Evolutionary conservation across 495 filamentous ascomycete species (phyloP).

Genomic region (Podospora appendiculata): DNA sequence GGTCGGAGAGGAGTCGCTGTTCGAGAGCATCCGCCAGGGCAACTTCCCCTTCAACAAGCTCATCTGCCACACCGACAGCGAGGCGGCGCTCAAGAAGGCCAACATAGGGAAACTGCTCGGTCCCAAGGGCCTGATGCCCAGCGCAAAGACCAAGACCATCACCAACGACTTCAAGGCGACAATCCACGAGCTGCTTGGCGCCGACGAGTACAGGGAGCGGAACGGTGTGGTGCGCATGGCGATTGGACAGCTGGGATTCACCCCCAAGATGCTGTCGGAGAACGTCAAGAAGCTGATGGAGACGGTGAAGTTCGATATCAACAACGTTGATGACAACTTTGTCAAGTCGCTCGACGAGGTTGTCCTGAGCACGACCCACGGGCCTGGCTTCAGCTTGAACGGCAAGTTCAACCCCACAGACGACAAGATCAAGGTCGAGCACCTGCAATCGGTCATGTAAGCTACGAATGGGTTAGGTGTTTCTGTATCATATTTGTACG

Average conservation of each 20-base stretch:
- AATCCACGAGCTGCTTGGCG: constrained; percentile 73
- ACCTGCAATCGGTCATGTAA: constrained; percentile 46
- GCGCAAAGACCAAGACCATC: constrained; percentile 75
- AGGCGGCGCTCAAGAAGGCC: constrained; percentile 65
- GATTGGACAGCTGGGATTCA: constrained; percentile 84
- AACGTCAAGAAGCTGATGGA: constrained; percentile 77
- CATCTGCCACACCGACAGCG: constrained; percentile 74
- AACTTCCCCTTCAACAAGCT: constrained; percentile 80
- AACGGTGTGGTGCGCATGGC: constrained; percentile 79
- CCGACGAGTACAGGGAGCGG: constrained; percentile 78
- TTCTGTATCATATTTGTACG: constrained; percentile 28
- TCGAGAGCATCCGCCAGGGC: constrained; percentile 67
- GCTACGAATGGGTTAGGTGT: constrained; percentile 4
- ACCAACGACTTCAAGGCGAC: constrained; percentile 64
- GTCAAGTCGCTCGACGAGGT: constrained; percentile 86
- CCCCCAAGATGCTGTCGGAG: constrained; percentile 73
- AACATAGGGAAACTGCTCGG: constrained; percentile 74
- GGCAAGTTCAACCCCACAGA: constrained; percentile 60
- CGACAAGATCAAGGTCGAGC: constrained; percentile 43
- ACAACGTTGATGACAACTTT: constrained; percentile 56
- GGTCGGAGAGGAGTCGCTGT: constrained; percentile 78
- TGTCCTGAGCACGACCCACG: constrained; percentile 82
- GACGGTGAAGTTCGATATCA: constrained; percentile 70
- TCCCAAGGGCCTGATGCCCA: constrained; percentile 88
- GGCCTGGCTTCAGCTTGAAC: constrained; percentile 78